Conservation (phyloP, 768 basidiomycete genomes). For the Trametes meyenii region DNA sequence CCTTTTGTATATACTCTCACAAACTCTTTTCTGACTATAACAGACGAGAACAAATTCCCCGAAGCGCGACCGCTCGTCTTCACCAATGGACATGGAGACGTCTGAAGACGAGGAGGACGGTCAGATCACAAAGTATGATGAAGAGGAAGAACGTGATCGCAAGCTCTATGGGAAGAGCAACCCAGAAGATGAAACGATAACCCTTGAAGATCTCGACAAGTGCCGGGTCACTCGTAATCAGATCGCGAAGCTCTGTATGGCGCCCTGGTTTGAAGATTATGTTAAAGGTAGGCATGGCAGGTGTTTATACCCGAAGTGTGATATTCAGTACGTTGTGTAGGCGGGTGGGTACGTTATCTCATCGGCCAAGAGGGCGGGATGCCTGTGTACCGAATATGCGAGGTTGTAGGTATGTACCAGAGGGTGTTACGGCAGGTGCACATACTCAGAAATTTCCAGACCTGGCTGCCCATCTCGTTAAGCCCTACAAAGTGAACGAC, state of each 20-base stretch:
- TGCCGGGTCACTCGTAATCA: slow-evolving; percentile 69
- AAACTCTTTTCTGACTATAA: slow-evolving; percentile 22
- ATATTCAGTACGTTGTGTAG: slow-evolving; percentile 43
- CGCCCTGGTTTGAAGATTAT: slow-evolving; percentile 87
- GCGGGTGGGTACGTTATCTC: slow-evolving; percentile 84
- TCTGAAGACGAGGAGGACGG: slow-evolving; percentile 83
- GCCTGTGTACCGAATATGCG: slow-evolving; percentile 81
- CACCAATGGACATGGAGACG: slow-evolving; percentile 85
- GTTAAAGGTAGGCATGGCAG: slow-evolving; percentile 57
- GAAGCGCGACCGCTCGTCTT: slow-evolving; percentile 72
- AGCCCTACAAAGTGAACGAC: slow-evolving; percentile 75
- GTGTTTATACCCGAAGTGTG: background rate
- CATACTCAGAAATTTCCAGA: slow-evolving; percentile 39
- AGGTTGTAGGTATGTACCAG: slow-evolving; percentile 65
- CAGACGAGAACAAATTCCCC: slow-evolving; percentile 58
- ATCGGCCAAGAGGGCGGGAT: slow-evolving; percentile 57
- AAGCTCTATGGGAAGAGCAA: slow-evolving; percentile 48
- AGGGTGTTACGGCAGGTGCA: background rate
- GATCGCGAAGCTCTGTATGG: slow-evolving; percentile 70
- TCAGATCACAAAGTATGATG: slow-evolving; percentile 71
- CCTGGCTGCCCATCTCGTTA: slow-evolving; percentile 52
- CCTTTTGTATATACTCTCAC: background rate
- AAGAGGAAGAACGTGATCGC: slow-evolving; percentile 69
- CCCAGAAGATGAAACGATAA: slow-evolving; percentile 52
- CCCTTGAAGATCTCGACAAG: slow-evolving; percentile 58